Percentiles rank a stretch among this genome's conserved stretches.
phyloP scores from a whole-genome alignment of 2,329 filamentous ascomycete genomes.

The Claviceps maximensis region DNA sequence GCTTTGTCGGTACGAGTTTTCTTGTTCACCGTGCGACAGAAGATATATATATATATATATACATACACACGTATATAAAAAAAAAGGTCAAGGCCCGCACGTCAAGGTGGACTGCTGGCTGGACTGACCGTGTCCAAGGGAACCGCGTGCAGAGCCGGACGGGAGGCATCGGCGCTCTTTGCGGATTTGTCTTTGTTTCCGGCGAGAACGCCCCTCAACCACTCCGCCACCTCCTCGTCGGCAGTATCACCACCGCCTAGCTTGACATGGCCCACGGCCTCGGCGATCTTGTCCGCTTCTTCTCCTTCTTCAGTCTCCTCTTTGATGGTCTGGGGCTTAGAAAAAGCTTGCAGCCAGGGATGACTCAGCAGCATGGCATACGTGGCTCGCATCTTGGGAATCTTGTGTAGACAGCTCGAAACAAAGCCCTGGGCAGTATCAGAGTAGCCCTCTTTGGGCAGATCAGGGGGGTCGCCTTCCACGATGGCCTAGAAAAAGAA shows the following conservation, averaged over 20 bases:
- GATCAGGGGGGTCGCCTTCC: slow-evolving; percentile 83
- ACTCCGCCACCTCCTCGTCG: slow-evolving; percentile 73
- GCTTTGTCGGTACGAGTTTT: no score
- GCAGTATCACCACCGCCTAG: slow-evolving; percentile 29
- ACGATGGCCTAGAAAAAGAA: slow-evolving; percentile 65
- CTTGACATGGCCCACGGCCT: slow-evolving; percentile 31
- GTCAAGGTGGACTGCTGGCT: slow-evolving; percentile 23
- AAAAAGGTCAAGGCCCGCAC: not conserved
- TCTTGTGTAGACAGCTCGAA: slow-evolving; percentile 79
- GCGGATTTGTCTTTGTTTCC: slow-evolving; percentile 35
- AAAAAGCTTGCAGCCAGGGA: slow-evolving; percentile 67
- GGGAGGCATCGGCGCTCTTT: slow-evolving; percentile 36
- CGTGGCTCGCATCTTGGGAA: slow-evolving; percentile 80
- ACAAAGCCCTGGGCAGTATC: slow-evolving; percentile 77
- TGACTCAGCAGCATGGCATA: slow-evolving; percentile 84
- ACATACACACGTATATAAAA: not conserved
- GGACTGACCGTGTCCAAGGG: slow-evolving; percentile 63
- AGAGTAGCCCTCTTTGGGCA: slow-evolving; percentile 69
- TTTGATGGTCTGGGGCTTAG: slow-evolving; percentile 61
- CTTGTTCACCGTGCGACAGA: no score
- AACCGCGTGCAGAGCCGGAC: slow-evolving; percentile 78
- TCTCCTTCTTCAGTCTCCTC: slow-evolving; percentile 56
- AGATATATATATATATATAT: no score
- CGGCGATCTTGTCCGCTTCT: slow-evolving; percentile 28
- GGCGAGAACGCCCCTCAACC: slow-evolving; percentile 64